A percentile compares a stretch with the other conserved stretches of the same genome.
Evolutionary conservation across 169 alveolate species (phyloP).

Genomic region (Plasmodium blacklocki): DNA sequence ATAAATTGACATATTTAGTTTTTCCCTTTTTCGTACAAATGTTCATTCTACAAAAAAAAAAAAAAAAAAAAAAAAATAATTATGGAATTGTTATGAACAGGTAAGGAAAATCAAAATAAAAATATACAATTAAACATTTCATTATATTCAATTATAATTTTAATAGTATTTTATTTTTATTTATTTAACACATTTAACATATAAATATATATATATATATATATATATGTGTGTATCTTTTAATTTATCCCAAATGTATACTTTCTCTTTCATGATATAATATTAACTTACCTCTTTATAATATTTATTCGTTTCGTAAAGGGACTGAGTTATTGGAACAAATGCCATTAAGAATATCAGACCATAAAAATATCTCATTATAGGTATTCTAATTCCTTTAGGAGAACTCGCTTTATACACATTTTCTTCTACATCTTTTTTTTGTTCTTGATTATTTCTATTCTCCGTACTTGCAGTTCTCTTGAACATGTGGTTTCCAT

Average conservation of each 20-base stretch:
- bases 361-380: conserved; percentile 60
- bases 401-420: conserved; percentile 18
- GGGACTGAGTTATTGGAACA: conserved; percentile 73
- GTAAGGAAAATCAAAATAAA: no score
- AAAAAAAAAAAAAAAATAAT: neutral
- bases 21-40: conserved; percentile 40
- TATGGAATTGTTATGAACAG: neutral
- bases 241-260: neutral
- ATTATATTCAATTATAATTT: no score
- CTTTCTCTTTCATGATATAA: neutral
- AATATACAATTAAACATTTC: no score
- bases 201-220: neutral
- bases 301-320: conserved; percentile 70
- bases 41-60: conserved; percentile 46
- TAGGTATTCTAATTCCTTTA: conserved; percentile 61
- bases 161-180: no score
- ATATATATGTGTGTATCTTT: no score
- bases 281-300: conserved; percentile 50
- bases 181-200: neutral
- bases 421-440: neutral
- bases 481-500: neutral
- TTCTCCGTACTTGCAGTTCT: conserved; percentile 15
- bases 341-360: conserved; percentile 46
- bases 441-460: neutral
- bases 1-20: neutral